phyloP scores from a whole-genome alignment of 169 alveolate genomes.

The Perkinsus chesapeaki region DNA sequence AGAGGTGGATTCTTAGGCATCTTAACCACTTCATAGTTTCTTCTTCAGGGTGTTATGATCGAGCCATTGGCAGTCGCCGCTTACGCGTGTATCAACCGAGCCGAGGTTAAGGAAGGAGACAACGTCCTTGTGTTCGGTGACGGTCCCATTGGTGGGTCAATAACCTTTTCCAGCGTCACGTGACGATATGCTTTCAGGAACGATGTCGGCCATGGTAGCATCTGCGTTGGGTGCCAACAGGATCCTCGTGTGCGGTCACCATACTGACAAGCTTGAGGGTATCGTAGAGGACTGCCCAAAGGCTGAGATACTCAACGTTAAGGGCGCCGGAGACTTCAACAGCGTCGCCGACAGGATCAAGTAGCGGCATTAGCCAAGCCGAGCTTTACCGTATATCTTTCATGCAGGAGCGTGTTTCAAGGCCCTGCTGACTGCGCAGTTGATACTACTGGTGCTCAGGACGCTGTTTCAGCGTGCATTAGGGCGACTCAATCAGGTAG shows the following conservation, averaged over 20 bases:
- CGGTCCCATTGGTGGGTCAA: constrained; percentile 1
- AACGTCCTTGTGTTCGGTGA: not conserved
- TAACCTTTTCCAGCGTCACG: not conserved
- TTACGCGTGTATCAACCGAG: not conserved
- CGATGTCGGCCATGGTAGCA: not conserved
- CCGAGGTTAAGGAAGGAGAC: not conserved
- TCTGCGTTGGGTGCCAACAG: not conserved
- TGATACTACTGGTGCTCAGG: not conserved
- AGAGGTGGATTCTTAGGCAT: not conserved
- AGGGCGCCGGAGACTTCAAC: not conserved
- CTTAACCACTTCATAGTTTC: not conserved
- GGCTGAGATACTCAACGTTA: not conserved
- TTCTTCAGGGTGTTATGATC: not conserved
- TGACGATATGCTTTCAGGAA: not conserved
- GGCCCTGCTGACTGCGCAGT: not conserved
- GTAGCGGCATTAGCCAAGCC: too few species aligned
- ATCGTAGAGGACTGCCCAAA: not conserved
- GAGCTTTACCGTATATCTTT: too few species aligned
- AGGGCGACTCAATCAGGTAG: not conserved
- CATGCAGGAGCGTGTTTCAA: not conserved
- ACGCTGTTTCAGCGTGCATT: not conserved
- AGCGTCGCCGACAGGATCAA: not conserved
- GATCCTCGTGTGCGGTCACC: not conserved
- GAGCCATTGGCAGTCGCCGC: not conserved
- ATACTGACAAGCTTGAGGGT: not conserved